A percentile compares a stretch with the other conserved stretches of the same genome.
phyloP scores from a whole-genome alignment of 2,329 filamentous ascomycete genomes.

The Chaetomium sp. region DNA sequence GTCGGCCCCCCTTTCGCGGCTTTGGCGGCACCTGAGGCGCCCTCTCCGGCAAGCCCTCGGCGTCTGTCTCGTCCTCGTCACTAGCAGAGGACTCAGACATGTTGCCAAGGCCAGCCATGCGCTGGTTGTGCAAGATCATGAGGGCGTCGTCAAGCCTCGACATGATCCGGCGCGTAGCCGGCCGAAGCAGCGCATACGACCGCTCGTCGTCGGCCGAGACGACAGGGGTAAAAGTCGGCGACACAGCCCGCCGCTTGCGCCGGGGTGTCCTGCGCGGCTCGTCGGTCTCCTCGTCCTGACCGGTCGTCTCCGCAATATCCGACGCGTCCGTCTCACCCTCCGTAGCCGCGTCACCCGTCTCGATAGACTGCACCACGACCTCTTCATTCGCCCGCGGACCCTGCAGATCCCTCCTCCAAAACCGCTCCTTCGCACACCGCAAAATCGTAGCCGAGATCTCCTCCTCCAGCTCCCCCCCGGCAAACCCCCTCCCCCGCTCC shows the following conservation, averaged over 20 bases:
- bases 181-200: constrained; percentile 65
- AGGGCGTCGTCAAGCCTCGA: constrained; percentile 70
- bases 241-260: constrained; percentile 18
- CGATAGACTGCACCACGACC: constrained; percentile 21
- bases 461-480: constrained; percentile 68
- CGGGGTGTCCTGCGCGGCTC: constrained; percentile 1
- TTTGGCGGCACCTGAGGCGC: constrained; percentile 2
- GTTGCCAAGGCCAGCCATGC: constrained; percentile 52
- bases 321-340: constrained; percentile 21
- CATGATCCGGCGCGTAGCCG: constrained; percentile 71
- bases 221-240: constrained; percentile 49
- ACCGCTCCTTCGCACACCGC: constrained; percentile 67
- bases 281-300: constrained; percentile 18
- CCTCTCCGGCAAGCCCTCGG: neutral
- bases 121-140: constrained; percentile 67
- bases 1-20: constrained; percentile 19
- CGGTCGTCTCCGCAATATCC: constrained; percentile 1
- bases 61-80: constrained; percentile 26
- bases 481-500: constrained; percentile 43
- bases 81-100: constrained; percentile 33
- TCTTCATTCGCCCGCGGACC: constrained; percentile 2
- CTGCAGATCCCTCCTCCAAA: constrained; percentile 46
- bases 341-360: constrained; percentile 15
- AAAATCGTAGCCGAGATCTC: constrained; percentile 68
- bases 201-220: constrained; percentile 71